Conservation (phyloP, 2,329 filamentous ascomycete genomes). For the Ophiosphaerella korrae region DNA sequence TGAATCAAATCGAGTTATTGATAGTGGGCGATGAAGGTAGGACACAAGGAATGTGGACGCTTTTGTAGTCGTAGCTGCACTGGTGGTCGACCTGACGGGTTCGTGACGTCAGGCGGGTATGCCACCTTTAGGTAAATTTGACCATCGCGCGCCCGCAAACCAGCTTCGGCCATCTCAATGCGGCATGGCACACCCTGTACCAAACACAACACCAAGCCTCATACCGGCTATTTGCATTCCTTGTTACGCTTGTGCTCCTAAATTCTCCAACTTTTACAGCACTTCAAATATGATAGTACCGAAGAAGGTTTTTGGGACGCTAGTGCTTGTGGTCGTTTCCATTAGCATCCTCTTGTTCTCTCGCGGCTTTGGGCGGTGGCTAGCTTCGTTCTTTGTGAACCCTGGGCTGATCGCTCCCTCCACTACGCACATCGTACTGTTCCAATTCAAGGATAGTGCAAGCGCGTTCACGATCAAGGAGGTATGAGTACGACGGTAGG, state of each 20-base stretch:
- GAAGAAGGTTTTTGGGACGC: too few relatives aligned
- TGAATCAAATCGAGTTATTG: slow-evolving; percentile 14
- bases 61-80: slow-evolving; percentile 38
- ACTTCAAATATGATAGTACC: too few relatives aligned
- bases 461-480: slow-evolving; percentile 35
- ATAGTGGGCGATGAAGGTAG: slow-evolving; percentile 20
- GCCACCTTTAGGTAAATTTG: slow-evolving; percentile 6
- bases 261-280: too few relatives aligned
- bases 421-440: slow-evolving; percentile 40
- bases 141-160: slow-evolving; percentile 22
- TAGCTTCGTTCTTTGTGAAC: slow-evolving; percentile 21
- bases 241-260: neutral
- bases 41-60: slow-evolving; percentile 33
- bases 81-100: slow-evolving; percentile 25
- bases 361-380: slow-evolving; percentile 22
- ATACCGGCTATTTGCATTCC: slow-evolving; percentile 7
- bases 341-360: slow-evolving; percentile 21
- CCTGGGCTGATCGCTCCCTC: slow-evolving; percentile 23
- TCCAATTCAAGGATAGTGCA: slow-evolving; percentile 39
- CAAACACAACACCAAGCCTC: neutral
- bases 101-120: slow-evolving; percentile 37
- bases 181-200: slow-evolving; percentile 9
- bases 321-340: too few relatives aligned
- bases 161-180: slow-evolving; percentile 25
- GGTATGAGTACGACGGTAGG: slow-evolving; percentile 14